Conservation (phyloP, 2,329 filamentous ascomycete species). For the Sporothrix humicola region DNA sequence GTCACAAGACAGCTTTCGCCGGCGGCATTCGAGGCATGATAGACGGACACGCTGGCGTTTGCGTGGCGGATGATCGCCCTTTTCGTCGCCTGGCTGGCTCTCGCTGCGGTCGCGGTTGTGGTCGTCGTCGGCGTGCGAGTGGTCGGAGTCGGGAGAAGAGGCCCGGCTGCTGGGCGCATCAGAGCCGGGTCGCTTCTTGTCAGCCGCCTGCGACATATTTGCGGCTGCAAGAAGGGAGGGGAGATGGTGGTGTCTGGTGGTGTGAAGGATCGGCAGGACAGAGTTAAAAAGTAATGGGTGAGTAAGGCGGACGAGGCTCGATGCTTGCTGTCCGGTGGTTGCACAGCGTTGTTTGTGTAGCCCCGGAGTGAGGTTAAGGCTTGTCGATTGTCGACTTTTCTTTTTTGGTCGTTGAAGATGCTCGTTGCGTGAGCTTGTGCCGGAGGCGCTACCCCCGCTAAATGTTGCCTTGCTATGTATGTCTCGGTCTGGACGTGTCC, state of each 20-base stretch:
- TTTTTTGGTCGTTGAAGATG: background rate
- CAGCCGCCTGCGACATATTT: constrained; percentile 26
- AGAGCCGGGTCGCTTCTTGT: constrained; percentile 10
- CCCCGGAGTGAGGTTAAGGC: background rate
- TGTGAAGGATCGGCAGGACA: background rate
- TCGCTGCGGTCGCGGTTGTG: constrained; percentile 32
- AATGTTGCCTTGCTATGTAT: constrained; percentile 20
- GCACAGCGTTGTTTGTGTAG: constrained; percentile 23
- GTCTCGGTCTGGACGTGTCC: constrained; percentile 18
- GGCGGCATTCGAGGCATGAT: constrained; percentile 65
- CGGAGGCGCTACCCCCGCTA: constrained; percentile 28
- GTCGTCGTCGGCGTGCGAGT: constrained; percentile 20
- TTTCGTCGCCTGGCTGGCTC: constrained; percentile 27
- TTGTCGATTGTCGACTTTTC: background rate
- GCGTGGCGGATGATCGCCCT: constrained; percentile 46
- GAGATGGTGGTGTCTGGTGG: background rate
- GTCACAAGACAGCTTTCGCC: constrained; percentile 66
- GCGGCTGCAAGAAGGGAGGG: background rate
- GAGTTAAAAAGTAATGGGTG: too few species aligned
- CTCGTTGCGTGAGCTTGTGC: background rate
- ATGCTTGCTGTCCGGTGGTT: constrained; percentile 11
- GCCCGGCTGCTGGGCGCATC: constrained; percentile 33
- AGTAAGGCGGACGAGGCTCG: background rate
- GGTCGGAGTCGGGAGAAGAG: constrained; percentile 32
- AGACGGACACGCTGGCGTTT: constrained; percentile 66